Percentiles rank a stretch among this genome's conserved stretches.
Conservation (phyloP, 2,329 filamentous ascomycete genomes). For the Keithomyces neogunnii region DNA sequence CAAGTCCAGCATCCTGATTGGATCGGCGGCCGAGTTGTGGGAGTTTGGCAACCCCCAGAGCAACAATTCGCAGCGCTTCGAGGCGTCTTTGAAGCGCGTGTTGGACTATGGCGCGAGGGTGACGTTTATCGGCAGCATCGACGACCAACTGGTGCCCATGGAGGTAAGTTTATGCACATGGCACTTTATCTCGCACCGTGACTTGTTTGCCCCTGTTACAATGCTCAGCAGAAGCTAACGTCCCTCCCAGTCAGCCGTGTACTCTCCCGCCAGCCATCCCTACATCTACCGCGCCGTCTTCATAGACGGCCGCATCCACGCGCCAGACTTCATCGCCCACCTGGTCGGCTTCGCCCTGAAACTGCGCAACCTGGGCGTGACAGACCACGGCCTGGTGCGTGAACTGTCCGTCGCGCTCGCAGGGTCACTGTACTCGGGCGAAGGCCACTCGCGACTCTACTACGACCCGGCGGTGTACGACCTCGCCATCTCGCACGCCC, state of each 20-base stretch:
- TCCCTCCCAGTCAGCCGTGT: conserved; percentile 64
- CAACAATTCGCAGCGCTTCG: conserved; percentile 73
- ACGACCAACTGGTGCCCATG: conserved; percentile 90
- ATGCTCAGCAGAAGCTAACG: conserved; percentile 7
- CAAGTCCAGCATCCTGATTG: conserved; percentile 80
- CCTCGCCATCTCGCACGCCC: conserved; percentile 61
- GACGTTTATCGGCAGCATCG: conserved; percentile 87
- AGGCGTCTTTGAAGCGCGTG: conserved; percentile 63
- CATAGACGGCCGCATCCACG: conserved; percentile 84
- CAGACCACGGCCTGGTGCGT: conserved; percentile 86
- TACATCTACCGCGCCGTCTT: conserved; percentile 96
- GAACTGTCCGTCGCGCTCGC: conserved; percentile 84
- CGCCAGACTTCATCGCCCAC: conserved; percentile 88
- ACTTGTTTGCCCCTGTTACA: background rate
- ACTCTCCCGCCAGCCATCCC: conserved; percentile 77
- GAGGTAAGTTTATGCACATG: conserved; percentile 48
- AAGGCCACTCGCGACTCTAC: conserved; percentile 89
- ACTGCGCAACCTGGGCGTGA: conserved; percentile 83
- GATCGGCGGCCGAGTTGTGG: conserved; percentile 88
- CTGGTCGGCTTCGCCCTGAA: conserved; percentile 90
- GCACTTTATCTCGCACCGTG: too few species aligned
- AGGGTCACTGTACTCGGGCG: conserved; percentile 82
- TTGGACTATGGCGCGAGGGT: conserved; percentile 74
- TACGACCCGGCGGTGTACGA: conserved; percentile 82
- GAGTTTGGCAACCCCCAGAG: conserved; percentile 82